Evolutionary conservation across 1,284 basidiomycete genomes (phyloP).

Genomic region (Cryptococcus amylolentus): DNA sequence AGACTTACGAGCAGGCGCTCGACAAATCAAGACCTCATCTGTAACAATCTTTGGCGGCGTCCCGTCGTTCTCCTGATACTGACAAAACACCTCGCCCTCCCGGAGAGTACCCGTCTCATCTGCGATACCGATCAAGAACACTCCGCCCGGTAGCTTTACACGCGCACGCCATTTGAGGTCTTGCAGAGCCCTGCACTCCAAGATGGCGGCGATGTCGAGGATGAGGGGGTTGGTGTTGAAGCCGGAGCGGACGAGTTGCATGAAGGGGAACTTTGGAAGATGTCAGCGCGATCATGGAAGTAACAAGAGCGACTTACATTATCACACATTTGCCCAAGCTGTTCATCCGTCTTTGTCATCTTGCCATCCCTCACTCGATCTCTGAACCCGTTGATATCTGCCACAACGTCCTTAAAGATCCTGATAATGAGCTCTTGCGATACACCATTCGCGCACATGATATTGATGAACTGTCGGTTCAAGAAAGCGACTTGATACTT

Average conservation of each 20-base stretch:
- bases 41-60: conserved; percentile 27
- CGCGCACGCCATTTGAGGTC: conserved; percentile 50
- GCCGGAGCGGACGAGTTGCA: conserved; percentile 34
- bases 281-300: not conserved
- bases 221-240: conserved; percentile 43
- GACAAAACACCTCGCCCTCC: conserved; percentile 48
- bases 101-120: conserved; percentile 42
- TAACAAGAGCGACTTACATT: conserved; percentile 15
- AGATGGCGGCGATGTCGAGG: conserved; percentile 38
- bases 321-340: conserved; percentile 21
- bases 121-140: conserved; percentile 43
- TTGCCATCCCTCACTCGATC: conserved; percentile 19
- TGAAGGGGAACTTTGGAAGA: conserved; percentile 38
- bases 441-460: conserved; percentile 45
- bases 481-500: conserved; percentile 47
- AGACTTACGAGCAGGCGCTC: conserved; percentile 43
- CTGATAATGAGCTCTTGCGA: conserved; percentile 35
- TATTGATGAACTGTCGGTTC: conserved; percentile 50
- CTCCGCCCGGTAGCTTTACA: conserved; percentile 36
- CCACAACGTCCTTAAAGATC: conserved; percentile 35
- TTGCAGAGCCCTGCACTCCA: conserved; percentile 41
- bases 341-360: conserved; percentile 25
- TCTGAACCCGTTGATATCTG: conserved; percentile 32
- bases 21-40: conserved; percentile 41
- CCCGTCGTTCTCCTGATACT: conserved; percentile 39